A percentile compares a stretch with the other conserved stretches of the same genome.
Conservation (phyloP, 139 green algal genomes). For the Chlorella sp. region DNA sequence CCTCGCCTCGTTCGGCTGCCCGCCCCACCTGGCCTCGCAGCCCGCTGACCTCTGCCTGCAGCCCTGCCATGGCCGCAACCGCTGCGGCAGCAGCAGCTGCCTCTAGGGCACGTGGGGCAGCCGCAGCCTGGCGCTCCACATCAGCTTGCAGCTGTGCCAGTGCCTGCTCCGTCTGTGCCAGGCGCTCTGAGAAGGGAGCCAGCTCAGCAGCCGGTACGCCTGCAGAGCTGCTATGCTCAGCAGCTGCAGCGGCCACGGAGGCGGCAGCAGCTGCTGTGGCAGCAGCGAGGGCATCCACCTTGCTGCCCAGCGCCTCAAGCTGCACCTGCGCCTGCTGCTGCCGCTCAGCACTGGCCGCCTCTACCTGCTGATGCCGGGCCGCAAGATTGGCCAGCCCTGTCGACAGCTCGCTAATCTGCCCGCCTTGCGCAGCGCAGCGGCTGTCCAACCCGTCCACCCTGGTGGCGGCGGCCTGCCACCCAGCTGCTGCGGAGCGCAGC, state of each 20-base stretch:
- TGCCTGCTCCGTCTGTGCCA: not conserved
- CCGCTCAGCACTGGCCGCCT: not conserved
- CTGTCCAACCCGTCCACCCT: not conserved
- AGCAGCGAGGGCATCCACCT: not conserved
- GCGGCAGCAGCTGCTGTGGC: not conserved
- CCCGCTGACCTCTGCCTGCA: no score
- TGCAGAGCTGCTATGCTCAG: no score
- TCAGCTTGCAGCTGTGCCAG: not conserved
- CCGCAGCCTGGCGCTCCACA: not conserved
- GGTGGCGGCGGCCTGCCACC: not conserved
- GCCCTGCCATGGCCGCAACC: not conserved
- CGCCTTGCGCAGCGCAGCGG: constrained; percentile 39
- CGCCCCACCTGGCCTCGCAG: no score
- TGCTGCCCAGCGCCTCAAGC: constrained; percentile 36
- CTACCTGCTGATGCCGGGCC: constrained; percentile 39
- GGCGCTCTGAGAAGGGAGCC: not conserved
- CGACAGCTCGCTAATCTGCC: constrained; percentile 67
- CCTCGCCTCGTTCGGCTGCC: no score
- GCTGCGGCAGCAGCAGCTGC: not conserved
- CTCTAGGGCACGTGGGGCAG: not conserved
- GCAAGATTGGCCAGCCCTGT: constrained; percentile 44
- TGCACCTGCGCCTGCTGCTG: constrained; percentile 28
- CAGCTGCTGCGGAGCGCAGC: not conserved
- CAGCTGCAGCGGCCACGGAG: not conserved
- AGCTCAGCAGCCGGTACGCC: not conserved